Evolutionary conservation across 2,329 filamentous ascomycete species (phyloP).

Genomic region (Aspergillus fumigatiaffinis): DNA sequence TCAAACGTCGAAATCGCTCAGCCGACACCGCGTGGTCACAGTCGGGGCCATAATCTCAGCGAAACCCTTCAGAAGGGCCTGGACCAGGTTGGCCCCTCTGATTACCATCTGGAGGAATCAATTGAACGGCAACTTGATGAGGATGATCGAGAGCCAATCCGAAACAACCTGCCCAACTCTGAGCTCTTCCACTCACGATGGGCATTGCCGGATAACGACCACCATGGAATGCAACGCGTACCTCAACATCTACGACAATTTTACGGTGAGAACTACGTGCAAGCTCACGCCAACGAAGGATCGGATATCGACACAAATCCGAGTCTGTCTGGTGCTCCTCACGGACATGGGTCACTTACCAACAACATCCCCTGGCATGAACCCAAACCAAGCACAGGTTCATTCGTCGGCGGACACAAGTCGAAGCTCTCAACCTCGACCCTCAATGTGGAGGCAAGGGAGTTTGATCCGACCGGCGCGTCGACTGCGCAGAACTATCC

Average conservation of each 20-base stretch:
- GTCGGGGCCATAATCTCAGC: slow-evolving; percentile 64
- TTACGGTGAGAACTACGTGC: slow-evolving; percentile 30
- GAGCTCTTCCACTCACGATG: slow-evolving; percentile 34
- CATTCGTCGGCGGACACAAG: slow-evolving; percentile 52
- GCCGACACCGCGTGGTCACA: slow-evolving; percentile 57
- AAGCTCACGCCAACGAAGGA: slow-evolving; percentile 45
- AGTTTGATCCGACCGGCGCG: slow-evolving; percentile 64
- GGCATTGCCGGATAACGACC: slow-evolving; percentile 33
- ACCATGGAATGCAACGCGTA: slow-evolving; percentile 20
- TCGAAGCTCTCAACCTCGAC: slow-evolving; percentile 70
- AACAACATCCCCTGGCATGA: slow-evolving; percentile 33
- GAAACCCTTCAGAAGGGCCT: slow-evolving; percentile 78
- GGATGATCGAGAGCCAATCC: slow-evolving; percentile 51
- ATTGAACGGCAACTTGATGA: slow-evolving; percentile 75
- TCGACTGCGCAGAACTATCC: slow-evolving; percentile 47
- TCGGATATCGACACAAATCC: slow-evolving; percentile 71
- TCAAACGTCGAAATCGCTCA: slow-evolving; percentile 53
- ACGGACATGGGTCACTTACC: slow-evolving; percentile 23
- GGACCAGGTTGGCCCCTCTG: slow-evolving; percentile 61
- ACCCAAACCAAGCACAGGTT: slow-evolving; percentile 27
- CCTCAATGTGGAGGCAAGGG: slow-evolving; percentile 83
- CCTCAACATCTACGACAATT: slow-evolving; percentile 31
- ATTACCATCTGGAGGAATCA: slow-evolving; percentile 79
- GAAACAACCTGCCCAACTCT: slow-evolving; percentile 20
- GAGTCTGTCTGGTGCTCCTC: slow-evolving; percentile 65